Percentiles rank a stretch among this genome's conserved stretches.
phyloP scores from a whole-genome alignment of 2,329 filamentous ascomycete species.

The Phaeosphaeriaceae sp. region DNA sequence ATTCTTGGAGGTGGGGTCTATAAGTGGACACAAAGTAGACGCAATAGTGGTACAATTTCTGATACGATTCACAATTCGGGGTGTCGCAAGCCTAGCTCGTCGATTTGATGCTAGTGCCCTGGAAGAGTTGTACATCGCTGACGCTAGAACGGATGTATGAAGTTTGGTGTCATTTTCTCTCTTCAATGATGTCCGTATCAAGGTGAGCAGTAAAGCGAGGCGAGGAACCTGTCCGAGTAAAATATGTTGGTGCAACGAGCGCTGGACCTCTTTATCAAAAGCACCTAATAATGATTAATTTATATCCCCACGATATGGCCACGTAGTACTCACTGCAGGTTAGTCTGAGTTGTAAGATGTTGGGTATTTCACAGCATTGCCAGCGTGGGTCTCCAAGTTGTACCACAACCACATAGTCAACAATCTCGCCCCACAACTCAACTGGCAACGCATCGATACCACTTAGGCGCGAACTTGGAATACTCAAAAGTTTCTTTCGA shows the following conservation, averaged over 20 bases:
- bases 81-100: background rate
- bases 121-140: conserved; percentile 5
- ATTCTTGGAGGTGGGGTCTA: background rate
- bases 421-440: conserved; percentile 8
- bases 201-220: background rate
- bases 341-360: background rate
- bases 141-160: conserved; percentile 1
- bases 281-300: background rate
- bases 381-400: background rate
- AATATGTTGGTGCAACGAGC: conserved; percentile 1
- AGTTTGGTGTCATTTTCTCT: background rate
- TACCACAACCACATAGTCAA: background rate
- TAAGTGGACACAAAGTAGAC: background rate
- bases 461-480: background rate
- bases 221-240: background rate
- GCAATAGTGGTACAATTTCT: conserved; percentile 1
- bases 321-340: background rate
- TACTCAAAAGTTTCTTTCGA: background rate
- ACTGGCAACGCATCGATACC: conserved; percentile 1
- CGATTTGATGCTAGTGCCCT: background rate
- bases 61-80: conserved; percentile 2
- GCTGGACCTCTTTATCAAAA: conserved; percentile 5
- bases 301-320: too few species aligned
- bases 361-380: background rate
- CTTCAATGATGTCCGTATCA: background rate